These are phyloP conservation scores for Fusarium nurragi DNA, from an alignment of 2,329 filamentous ascomycete genomes.

Conservation along the genomic window DNA sequence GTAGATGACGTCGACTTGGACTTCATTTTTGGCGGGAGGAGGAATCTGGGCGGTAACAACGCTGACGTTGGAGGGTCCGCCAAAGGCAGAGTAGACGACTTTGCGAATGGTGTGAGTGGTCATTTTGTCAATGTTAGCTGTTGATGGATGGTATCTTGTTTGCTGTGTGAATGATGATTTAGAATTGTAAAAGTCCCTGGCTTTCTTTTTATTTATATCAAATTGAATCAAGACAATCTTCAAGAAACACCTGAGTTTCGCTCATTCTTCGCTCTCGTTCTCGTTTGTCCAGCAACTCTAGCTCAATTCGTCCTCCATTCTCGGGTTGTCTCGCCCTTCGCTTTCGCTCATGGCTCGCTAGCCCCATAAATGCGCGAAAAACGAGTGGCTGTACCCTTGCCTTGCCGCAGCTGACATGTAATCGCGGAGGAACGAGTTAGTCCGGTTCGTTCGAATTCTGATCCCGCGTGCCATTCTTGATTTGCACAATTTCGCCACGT, in stretches of 20 bases:
- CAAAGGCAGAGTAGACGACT: slow-evolving; percentile 55
- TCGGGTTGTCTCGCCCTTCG: slow-evolving; percentile 21
- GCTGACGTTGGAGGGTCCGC: slow-evolving; percentile 51
- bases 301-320: not conserved
- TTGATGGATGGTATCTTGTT: not conserved
- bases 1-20: slow-evolving; percentile 59
- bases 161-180: not conserved
- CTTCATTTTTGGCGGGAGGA: slow-evolving; percentile 54
- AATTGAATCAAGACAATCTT: not conserved
- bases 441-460: too few relatives aligned
- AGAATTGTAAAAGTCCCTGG: not conserved
- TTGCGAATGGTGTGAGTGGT: slow-evolving; percentile 53
- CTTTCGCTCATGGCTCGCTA: not conserved
- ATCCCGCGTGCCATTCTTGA: too few relatives aligned
- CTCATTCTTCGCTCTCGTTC: not conserved
- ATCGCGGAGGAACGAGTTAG: too few relatives aligned
- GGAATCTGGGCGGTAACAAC: slow-evolving; percentile 49
- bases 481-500: too few relatives aligned
- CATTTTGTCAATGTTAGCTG: slow-evolving; percentile 12
- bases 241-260: not conserved
- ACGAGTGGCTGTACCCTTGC: slow-evolving; percentile 1
- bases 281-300: not conserved
- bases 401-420: too few relatives aligned
- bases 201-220: not conserved
- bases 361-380: slow-evolving; percentile 15